These are phyloP conservation scores for Jackrogersella multiformis DNA, from an alignment of 495 filamentous ascomycete genomes.

Conservation along the genomic window DNA sequence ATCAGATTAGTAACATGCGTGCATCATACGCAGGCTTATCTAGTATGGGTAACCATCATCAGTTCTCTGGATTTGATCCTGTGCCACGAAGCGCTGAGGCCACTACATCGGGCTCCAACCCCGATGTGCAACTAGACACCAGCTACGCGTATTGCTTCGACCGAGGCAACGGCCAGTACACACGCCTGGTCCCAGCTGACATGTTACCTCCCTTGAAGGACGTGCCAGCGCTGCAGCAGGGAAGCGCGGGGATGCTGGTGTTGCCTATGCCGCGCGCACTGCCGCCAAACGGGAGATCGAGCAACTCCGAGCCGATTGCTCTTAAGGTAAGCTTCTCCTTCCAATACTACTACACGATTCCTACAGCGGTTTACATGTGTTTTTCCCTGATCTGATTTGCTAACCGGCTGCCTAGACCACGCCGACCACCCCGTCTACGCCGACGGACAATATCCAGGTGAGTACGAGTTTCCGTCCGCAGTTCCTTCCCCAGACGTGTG, in stretches of 20 bases:
- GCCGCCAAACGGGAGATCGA: slow-evolving; percentile 49
- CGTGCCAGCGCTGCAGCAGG: slow-evolving; percentile 45
- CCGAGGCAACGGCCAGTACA: slow-evolving; percentile 65
- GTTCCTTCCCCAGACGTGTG: background rate
- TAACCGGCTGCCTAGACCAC: slow-evolving; percentile 16
- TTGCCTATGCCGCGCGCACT: slow-evolving; percentile 51
- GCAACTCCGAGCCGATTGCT: slow-evolving; percentile 43
- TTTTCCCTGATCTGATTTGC: no score
- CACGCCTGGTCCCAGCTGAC: slow-evolving; percentile 72
- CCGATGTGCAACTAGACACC: slow-evolving; percentile 28
- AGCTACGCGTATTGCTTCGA: slow-evolving; percentile 62
- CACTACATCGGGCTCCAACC: slow-evolving; percentile 7
- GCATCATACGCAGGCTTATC: no score
- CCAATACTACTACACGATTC: slow-evolving; percentile 4
- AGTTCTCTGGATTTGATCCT: no score
- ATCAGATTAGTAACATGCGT: slow-evolving; percentile 6
- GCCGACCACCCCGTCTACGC: slow-evolving; percentile 28
- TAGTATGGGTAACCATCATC: no score
- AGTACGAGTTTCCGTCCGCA: slow-evolving; percentile 20
- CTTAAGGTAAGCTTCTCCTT: slow-evolving; percentile 39
- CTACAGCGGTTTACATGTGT: background rate
- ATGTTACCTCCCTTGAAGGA: slow-evolving; percentile 62
- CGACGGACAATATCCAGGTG: slow-evolving; percentile 51
- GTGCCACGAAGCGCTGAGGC: no score
- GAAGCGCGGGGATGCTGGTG: slow-evolving; percentile 51